Percentiles rank a stretch among this genome's conserved stretches.
phyloP scores from a whole-genome alignment of 768 basidiomycete genomes.

The Leccinum ochraceum region DNA sequence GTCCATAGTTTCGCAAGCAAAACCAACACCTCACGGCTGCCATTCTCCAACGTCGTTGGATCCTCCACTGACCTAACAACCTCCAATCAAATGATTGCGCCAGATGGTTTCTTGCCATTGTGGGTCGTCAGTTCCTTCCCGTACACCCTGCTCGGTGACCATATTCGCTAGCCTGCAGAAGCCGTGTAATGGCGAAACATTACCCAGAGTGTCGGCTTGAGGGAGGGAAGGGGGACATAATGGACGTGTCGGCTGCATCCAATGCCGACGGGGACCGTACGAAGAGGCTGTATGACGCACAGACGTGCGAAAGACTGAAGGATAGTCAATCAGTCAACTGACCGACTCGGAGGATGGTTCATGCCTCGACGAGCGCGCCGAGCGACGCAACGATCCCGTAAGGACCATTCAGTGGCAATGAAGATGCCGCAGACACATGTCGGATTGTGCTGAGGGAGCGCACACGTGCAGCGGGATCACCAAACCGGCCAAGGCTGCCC shows the following conservation, averaged over 20 bases:
- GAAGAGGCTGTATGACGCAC: neutral
- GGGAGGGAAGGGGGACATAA: neutral
- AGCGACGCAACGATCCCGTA: too few species aligned
- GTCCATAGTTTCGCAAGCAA: slow-evolving; percentile 18
- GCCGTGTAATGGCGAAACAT: neutral
- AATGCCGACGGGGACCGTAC: neutral
- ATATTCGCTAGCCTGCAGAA: slow-evolving; percentile 38
- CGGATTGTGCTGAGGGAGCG: too few species aligned
- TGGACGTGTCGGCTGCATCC: neutral
- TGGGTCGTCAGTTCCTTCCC: slow-evolving; percentile 14
- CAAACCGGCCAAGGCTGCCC: too few species aligned
- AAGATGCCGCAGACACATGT: too few species aligned
- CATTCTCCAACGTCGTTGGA: slow-evolving; percentile 14
- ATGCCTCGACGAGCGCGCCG: too few species aligned
- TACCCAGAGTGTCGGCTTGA: slow-evolving; percentile 28
- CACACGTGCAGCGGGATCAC: too few species aligned
- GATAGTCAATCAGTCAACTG: too few species aligned
- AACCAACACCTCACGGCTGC: neutral
- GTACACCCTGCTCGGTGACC: slow-evolving; percentile 10
- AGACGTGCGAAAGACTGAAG: neutral
- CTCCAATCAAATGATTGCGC: slow-evolving; percentile 41
- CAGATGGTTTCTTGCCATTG: slow-evolving; percentile 51
- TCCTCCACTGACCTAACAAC: slow-evolving; percentile 35
- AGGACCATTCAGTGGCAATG: too few species aligned
- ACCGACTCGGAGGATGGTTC: too few species aligned